phyloP scores from a whole-genome alignment of 495 filamentous ascomycete genomes.

The Hypomontagnella monticulosa region DNA sequence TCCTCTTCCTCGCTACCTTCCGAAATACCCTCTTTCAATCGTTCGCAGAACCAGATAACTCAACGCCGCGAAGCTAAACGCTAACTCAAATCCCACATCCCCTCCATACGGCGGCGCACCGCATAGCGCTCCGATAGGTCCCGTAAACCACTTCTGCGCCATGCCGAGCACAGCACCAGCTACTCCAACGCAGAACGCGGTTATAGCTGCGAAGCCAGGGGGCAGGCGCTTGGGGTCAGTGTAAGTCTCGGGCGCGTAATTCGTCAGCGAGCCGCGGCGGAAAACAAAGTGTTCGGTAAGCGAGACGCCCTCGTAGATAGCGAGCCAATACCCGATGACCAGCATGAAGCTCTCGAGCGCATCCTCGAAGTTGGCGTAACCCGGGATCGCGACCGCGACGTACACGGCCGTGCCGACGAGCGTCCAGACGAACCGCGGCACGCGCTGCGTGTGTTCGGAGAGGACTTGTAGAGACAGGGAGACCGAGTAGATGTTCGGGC shows the following conservation, averaged over 20 bases:
- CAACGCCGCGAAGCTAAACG: constrained; percentile 62
- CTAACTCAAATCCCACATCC: constrained; percentile 81
- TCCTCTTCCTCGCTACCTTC: constrained; percentile 43
- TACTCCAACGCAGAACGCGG: constrained; percentile 74
- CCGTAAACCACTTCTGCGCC: constrained; percentile 79
- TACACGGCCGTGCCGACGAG: constrained; percentile 73
- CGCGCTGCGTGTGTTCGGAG: constrained; percentile 67
- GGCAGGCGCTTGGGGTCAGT: constrained; percentile 69
- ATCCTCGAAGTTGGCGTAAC: constrained; percentile 75
- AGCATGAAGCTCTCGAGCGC: constrained; percentile 84
- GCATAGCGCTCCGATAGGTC: constrained; percentile 73
- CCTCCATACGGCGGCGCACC: constrained; percentile 67
- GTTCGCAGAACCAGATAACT: constrained; percentile 59
- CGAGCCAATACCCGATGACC: constrained; percentile 83
- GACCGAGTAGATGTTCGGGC: constrained; percentile 89
- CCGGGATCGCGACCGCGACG: constrained; percentile 80
- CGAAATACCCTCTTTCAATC: constrained; percentile 66
- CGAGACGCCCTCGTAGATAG: constrained; percentile 80
- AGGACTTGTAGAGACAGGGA: constrained; percentile 79
- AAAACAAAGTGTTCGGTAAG: constrained; percentile 82
- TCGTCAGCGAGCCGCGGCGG: constrained; percentile 65
- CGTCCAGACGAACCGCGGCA: constrained; percentile 84
- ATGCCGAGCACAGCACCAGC: constrained; percentile 80
- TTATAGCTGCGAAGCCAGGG: constrained; percentile 72
- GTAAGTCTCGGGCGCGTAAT: constrained; percentile 72